A percentile compares a stretch with the other conserved stretches of the same genome.
Conservation (phyloP, 768 basidiomycete genomes). For the Suillus paluster region DNA sequence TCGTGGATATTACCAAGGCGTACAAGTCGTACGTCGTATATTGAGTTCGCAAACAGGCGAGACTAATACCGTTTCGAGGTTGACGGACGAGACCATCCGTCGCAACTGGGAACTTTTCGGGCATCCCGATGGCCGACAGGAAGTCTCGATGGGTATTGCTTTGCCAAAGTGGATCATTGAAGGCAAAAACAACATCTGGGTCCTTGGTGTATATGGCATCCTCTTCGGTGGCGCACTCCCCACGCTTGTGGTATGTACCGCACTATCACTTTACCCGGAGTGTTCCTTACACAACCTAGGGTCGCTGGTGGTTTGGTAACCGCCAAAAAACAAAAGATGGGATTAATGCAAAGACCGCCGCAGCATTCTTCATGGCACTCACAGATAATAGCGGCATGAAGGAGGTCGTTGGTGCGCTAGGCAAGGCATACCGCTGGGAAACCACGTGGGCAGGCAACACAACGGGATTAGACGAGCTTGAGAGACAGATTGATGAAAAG, state of each 20-base stretch:
- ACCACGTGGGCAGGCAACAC: conserved; percentile 32
- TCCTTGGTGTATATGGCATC: conserved; percentile 85
- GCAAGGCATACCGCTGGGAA: conserved; percentile 69
- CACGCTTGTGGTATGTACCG: conserved; percentile 65
- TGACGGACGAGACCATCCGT: conserved; percentile 92
- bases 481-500: conserved; percentile 52
- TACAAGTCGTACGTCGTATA: conserved; percentile 80
- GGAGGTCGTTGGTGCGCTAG: conserved; percentile 73
- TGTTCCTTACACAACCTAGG: conserved; percentile 42
- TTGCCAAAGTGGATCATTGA: conserved; percentile 94
- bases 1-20: conserved; percentile 94
- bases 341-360: conserved; percentile 78
- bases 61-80: conserved; percentile 41
- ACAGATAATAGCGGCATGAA: conserved; percentile 77
- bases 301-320: conserved; percentile 97
- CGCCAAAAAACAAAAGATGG: conserved; percentile 92
- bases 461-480: conserved; percentile 51
- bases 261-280: neutral
- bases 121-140: conserved; percentile 96
- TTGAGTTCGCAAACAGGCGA: neutral
- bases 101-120: conserved; percentile 89
- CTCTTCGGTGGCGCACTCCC: conserved; percentile 90
- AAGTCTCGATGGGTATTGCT: conserved; percentile 92
- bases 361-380: conserved; percentile 86
- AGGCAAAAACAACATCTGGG: conserved; percentile 88